phyloP scores from a whole-genome alignment of 139 green algal species.

The Protoeuglena noctilucae region DNA sequence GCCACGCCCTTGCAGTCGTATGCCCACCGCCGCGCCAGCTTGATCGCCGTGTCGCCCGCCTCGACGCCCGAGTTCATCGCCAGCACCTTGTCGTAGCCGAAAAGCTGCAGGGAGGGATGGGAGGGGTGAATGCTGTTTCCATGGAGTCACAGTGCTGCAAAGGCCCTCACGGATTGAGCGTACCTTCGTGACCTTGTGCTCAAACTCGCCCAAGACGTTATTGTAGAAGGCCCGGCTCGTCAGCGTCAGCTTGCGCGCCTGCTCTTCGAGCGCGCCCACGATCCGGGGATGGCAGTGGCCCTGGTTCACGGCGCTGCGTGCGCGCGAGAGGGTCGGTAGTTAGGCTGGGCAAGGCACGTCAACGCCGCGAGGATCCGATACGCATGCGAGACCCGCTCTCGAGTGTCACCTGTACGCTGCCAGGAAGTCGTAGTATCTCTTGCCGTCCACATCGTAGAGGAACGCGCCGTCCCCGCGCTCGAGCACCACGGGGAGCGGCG shows the following conservation, averaged over 20 bases:
- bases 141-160: neutral
- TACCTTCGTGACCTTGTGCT: conserved; percentile 84
- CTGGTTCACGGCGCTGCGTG: no score
- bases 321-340: no score
- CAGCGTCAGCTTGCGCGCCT: conserved; percentile 68
- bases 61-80: conserved; percentile 97
- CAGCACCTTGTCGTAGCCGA: conserved; percentile 89
- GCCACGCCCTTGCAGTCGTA: conserved; percentile 92
- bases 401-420: conserved; percentile 75
- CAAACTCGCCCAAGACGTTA: conserved; percentile 79
- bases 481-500: conserved; percentile 74
- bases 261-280: conserved; percentile 58
- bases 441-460: conserved; percentile 71
- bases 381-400: no score
- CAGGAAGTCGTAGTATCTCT: conserved; percentile 78
- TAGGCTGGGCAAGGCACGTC: no score
- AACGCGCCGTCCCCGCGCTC: conserved; percentile 42
- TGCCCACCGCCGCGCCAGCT: conserved; percentile 83
- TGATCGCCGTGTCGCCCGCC: conserved; percentile 88
- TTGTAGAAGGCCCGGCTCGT: conserved; percentile 95
- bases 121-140: neutral
- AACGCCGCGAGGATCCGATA: no score
- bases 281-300: conserved; percentile 94
- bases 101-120: conserved; percentile 24
- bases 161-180: conserved; percentile 17